Evolutionary conservation across 2,329 filamentous ascomycete genomes (phyloP), one percentile per base, ranked within the genome.

Genomic region (Pseudogymnoascus destructans): DNA sequence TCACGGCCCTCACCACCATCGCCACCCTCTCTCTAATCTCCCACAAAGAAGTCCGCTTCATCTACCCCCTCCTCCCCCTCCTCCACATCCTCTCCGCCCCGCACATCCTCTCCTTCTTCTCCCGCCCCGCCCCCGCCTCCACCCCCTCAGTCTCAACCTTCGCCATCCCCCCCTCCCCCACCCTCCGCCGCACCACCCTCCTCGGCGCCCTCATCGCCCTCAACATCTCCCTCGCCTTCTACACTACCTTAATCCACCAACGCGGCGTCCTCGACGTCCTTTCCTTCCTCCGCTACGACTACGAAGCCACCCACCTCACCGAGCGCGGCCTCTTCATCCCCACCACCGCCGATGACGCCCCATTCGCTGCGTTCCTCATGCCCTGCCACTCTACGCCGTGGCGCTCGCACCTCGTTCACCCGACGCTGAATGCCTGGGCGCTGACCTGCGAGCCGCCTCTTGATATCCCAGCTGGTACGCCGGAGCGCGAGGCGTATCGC

Each of bases 1-100:
- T 77, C 27, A 75, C 81, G 6, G 76, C 85, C 40, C 62, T 84
- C 58, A 71, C 81, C 27, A 86, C 85, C 59, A 73, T 87, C 8
- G 69, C 73, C 1, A 70, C 76, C 1, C 78, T 97, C 32, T 95
- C 89, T 1, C 68, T 87, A 52, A 87, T 97, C 64, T 84, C 89
- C 1, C 93, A 98, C 74, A 98, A 98, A 71, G 93, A 98, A 76
- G 88, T 95, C 65, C 89, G 93, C 66, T 98, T 98, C 74, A 87
- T 97, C 64, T 95, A 95, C 67, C 92, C 93, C 1, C 79, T 98
- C 15, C 79, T 97, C 1, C 92, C 93, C 1, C 79, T 85, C n/a
- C 78, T 98, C 5, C 89, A 93, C 69, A 74, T 95, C 62, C 75
- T 97, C 36, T 82, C 87, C 1, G 89, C 89, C 0, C 79, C 82